phyloP scores from a whole-genome alignment of 1,284 basidiomycete genomes.

The Crepidotus sp. region DNA sequence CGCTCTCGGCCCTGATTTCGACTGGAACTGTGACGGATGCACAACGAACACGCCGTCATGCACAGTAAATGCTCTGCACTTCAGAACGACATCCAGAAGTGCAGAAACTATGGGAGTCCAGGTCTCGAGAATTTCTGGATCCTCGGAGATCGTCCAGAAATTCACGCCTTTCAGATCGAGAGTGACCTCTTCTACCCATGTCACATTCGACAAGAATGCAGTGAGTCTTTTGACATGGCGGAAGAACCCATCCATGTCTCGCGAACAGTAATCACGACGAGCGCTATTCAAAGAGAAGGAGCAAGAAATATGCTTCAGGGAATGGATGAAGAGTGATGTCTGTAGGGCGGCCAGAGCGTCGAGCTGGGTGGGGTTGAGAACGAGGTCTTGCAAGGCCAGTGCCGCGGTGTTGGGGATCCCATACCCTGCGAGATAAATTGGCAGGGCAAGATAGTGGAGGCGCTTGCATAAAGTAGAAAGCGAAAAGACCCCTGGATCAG shows the following conservation, averaged over 20 bases:
- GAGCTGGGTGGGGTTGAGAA: constrained; percentile 17
- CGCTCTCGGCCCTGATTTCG: not conserved
- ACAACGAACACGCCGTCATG: constrained; percentile 12
- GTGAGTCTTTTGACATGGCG: constrained; percentile 4
- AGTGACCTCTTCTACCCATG: constrained; percentile 11
- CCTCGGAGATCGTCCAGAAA: constrained; percentile 11
- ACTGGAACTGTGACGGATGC: constrained; percentile 10
- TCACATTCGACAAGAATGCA: constrained; percentile 6
- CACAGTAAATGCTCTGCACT: constrained; percentile 17
- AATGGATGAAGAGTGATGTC: constrained; percentile 11
- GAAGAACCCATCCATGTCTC: constrained; percentile 4
- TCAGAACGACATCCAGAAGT: constrained; percentile 15
- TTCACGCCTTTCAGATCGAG: constrained; percentile 19
- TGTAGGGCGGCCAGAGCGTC: constrained; percentile 16
- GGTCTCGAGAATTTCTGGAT: constrained; percentile 2
- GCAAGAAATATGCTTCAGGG: constrained; percentile 9
- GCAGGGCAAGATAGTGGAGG: constrained; percentile 23
- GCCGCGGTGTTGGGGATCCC: constrained; percentile 17
- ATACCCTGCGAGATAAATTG: constrained; percentile 21
- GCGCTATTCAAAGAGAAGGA: constrained; percentile 12
- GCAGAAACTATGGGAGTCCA: constrained; percentile 9
- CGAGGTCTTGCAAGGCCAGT: constrained; percentile 19
- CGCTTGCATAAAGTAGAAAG: constrained; percentile 20
- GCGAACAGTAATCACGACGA: not conserved
- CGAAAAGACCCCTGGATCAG: constrained; percentile 18